Evolutionary conservation across 176 grass and related monocot genomes (phyloP).

Genomic region (Carex cristatella): DNA sequence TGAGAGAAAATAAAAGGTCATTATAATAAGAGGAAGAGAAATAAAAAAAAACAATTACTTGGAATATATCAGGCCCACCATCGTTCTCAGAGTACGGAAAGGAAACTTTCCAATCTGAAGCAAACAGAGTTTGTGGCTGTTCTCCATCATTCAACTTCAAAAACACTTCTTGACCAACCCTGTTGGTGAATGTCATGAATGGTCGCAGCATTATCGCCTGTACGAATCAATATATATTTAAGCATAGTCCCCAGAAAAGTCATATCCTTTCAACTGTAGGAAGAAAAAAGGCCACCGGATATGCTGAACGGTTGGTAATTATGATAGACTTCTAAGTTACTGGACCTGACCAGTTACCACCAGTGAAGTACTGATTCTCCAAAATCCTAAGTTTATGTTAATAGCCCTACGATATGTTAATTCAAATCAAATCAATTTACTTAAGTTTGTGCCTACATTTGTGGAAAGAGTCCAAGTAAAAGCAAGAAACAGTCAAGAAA

Average conservation of each 20-base stretch:
- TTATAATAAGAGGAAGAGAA: conserved; percentile 15
- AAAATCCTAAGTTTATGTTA: neutral
- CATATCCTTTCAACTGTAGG: conserved; percentile 14
- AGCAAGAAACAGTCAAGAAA: neutral
- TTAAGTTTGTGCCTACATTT: neutral
- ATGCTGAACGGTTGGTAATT: neutral
- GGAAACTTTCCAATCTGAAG: conserved; percentile 66
- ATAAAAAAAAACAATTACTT: conserved; percentile 48
- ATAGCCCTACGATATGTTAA: neutral
- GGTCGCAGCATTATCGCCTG: conserved; percentile 88
- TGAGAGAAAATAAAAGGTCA: conserved; percentile 18
- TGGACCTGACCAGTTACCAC: neutral
- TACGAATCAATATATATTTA: conserved; percentile 21
- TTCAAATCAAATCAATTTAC: neutral
- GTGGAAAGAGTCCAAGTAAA: neutral
- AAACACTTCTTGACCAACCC: conserved; percentile 68
- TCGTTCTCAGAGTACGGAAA: conserved; percentile 60
- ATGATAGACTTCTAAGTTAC: neutral
- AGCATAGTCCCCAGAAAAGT: conserved; percentile 9
- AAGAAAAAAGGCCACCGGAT: neutral
- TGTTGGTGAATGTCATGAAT: conserved; percentile 95
- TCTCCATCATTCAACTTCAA: conserved; percentile 66
- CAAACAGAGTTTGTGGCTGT: conserved; percentile 55
- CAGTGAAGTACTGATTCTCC: neutral
- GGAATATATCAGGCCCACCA: conserved; percentile 52